These are phyloP conservation scores for Aureobasidium sp. DNA, from an alignment of 2,329 filamentous ascomycete species.

Conservation along the genomic window DNA sequence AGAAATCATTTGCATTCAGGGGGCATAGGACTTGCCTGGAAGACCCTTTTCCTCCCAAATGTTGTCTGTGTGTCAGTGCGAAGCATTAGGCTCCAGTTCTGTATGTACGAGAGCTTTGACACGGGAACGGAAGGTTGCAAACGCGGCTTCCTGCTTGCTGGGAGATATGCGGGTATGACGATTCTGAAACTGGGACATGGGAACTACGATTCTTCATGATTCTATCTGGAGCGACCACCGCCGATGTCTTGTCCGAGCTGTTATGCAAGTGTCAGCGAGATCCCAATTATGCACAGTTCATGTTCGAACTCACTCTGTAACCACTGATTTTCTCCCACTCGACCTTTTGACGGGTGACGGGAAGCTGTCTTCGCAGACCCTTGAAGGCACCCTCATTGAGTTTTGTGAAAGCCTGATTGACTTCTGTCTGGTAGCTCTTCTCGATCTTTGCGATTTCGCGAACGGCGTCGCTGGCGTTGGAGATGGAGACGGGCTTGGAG, in stretches of 20 bases:
- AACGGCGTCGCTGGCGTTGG: constrained; percentile 58
- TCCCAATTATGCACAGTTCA: constrained; percentile 9
- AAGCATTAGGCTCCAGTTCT: too few species aligned
- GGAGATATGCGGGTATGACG: not conserved
- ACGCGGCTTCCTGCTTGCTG: not conserved
- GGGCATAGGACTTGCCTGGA: not conserved
- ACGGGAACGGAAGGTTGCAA: not conserved
- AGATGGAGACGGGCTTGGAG: constrained; percentile 61
- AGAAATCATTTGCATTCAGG: not conserved
- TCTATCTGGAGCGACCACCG: constrained; percentile 35
- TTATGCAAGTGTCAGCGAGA: constrained; percentile 10
- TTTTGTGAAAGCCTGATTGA: constrained; percentile 81
- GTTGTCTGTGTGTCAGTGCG: too few species aligned
- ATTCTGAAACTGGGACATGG: not conserved
- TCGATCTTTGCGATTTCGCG: constrained; percentile 72
- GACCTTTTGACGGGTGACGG: constrained; percentile 95
- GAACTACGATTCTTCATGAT: not conserved
- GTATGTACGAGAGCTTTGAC: not conserved
- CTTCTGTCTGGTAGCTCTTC: constrained; percentile 91
- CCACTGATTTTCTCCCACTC: constrained; percentile 98
- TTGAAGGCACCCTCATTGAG: constrained; percentile 96
- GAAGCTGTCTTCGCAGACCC: constrained; percentile 80
- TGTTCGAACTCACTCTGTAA: constrained; percentile 61
- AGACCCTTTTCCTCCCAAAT: not conserved
- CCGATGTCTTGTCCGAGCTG: constrained; percentile 44